Evolutionary conservation across 2,329 filamentous ascomycete species (phyloP).

Genomic region (Fusarium nygamai): DNA sequence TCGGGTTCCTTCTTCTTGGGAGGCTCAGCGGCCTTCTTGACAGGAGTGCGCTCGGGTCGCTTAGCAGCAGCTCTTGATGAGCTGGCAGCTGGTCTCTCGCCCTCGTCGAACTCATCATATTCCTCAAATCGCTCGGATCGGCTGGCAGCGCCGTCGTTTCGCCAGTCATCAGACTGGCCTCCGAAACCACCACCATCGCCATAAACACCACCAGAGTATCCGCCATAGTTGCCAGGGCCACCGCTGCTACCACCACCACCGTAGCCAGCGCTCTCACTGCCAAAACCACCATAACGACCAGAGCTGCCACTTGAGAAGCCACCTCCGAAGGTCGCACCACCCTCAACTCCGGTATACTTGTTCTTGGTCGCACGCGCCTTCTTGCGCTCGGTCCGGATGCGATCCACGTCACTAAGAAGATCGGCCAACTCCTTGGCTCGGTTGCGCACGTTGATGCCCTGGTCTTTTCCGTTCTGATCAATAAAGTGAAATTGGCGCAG

Average conservation of each 20-base stretch:
- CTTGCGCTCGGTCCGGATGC: conserved; percentile 83
- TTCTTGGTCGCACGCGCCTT: conserved; percentile 90
- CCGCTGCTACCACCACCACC: conserved; percentile 51
- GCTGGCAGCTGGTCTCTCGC: conserved; percentile 57
- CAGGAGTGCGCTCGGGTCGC: conserved; percentile 46
- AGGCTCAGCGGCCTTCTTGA: conserved; percentile 65
- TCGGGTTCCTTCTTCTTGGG: conserved; percentile 89
- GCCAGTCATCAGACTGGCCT: conserved; percentile 77
- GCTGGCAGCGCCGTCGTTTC: conserved; percentile 61
- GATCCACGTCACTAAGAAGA: conserved; percentile 90
- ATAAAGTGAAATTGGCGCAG: conserved; percentile 98
- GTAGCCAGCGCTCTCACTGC: conserved; percentile 82
- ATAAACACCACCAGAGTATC: conserved; percentile 79
- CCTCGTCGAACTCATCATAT: conserved; percentile 96
- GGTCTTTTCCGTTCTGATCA: conserved; percentile 95
- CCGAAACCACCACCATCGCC: conserved; percentile 97
- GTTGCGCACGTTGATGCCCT: conserved; percentile 97
- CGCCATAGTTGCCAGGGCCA: conserved; percentile 58
- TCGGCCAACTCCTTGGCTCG: conserved; percentile 95
- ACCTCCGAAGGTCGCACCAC: conserved; percentile 71
- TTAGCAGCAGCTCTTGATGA: conserved; percentile 56
- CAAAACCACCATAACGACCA: conserved; percentile 87
- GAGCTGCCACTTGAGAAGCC: conserved; percentile 61
- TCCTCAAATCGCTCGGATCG: conserved; percentile 87
- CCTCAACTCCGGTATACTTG: conserved; percentile 96